Percentiles rank a stretch among this genome's conserved stretches.
These are phyloP conservation scores for Heterobasidion annosum DNA, from an alignment of 1,284 basidiomycete genomes.

Conservation along the genomic window DNA sequence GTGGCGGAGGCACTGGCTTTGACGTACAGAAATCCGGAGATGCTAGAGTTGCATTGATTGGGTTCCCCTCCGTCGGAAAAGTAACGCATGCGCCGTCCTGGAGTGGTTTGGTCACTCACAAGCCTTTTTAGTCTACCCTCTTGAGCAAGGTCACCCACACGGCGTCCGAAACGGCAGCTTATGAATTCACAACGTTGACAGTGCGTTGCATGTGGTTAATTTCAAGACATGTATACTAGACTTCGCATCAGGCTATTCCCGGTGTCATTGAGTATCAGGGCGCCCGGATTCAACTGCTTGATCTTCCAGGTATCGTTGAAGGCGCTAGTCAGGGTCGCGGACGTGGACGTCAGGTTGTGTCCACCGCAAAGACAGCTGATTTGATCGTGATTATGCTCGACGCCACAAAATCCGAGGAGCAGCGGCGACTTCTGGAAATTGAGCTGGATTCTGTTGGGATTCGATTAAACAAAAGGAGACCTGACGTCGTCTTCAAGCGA, in stretches of 20 bases:
- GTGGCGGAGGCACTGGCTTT: constrained; percentile 80
- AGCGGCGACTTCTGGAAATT: constrained; percentile 79
- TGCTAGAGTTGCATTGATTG: constrained; percentile 89
- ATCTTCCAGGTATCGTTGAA: constrained; percentile 97
- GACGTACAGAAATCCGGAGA: constrained; percentile 94
- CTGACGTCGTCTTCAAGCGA: constrained; percentile 82
- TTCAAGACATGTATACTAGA: background rate
- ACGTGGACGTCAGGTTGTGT: constrained; percentile 91
- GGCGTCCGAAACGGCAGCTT: constrained; percentile 81
- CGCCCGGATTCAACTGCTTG: constrained; percentile 87
- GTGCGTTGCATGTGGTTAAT: constrained; percentile 28
- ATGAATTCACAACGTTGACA: constrained; percentile 93
- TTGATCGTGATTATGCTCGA: constrained; percentile 93
- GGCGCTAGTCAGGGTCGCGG: constrained; percentile 92
- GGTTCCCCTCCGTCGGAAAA: constrained; percentile 93
- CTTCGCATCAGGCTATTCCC: constrained; percentile 66
- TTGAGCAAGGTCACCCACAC: constrained; percentile 91
- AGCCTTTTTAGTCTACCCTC: constrained; percentile 66
- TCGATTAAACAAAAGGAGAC: constrained; percentile 81
- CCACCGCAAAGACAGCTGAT: constrained; percentile 94
- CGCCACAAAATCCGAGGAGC: constrained; percentile 94
- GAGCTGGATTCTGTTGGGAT: constrained; percentile 97
- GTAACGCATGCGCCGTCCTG: constrained; percentile 21
- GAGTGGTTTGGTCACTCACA: background rate
- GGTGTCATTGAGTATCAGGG: constrained; percentile 93